Percentiles rank a stretch among this genome's conserved stretches.
Conservation (phyloP, 331 rosid species). For the Pyrus hybrid region DNA sequence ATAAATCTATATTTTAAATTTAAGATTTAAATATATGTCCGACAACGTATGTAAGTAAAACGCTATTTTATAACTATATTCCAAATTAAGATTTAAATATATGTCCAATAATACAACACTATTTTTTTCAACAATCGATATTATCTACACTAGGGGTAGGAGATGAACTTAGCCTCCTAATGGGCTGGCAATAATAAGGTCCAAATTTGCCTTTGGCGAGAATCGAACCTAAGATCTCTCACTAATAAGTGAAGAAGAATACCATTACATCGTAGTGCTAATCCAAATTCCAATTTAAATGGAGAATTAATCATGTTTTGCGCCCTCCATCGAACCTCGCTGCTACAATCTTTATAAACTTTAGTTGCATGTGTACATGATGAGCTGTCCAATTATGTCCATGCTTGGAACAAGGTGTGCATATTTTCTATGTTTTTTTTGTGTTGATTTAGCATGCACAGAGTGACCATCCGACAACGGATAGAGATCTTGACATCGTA, state of each 20-base stretch:
- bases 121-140: too few relatives aligned
- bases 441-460: neutral
- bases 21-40: neutral
- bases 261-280: too few relatives aligned
- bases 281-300: neutral
- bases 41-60: too few relatives aligned
- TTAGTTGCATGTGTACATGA: neutral
- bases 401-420: neutral
- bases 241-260: too few relatives aligned
- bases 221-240: too few relatives aligned
- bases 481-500: neutral
- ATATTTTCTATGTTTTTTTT: neutral
- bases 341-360: neutral
- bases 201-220: too few relatives aligned
- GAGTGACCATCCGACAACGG: neutral
- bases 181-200: accelerated
- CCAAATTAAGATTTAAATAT: too few relatives aligned
- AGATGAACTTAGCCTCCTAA: too few relatives aligned
- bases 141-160: too few relatives aligned
- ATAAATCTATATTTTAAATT: neutral
- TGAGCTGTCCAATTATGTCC: neutral
- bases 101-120: too few relatives aligned
- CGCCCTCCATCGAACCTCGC: neutral
- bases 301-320: neutral
- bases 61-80: too few relatives aligned